phyloP scores from a whole-genome alignment of 2,329 filamentous ascomycete species.

The Mariannaea sp. region DNA sequence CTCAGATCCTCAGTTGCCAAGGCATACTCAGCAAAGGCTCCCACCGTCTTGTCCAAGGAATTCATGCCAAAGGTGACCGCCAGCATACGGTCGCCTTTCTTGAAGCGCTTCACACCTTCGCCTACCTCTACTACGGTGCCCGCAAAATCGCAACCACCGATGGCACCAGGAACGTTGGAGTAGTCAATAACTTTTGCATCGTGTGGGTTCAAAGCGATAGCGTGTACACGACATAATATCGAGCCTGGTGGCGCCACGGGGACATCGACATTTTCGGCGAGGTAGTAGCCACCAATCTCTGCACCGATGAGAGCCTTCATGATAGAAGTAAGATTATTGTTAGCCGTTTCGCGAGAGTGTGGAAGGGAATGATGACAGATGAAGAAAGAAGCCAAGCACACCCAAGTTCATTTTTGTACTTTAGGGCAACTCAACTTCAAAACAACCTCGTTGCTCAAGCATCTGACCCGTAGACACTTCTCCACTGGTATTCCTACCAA shows the following conservation, averaged over 20 bases:
- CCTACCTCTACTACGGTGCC: slow-evolving; percentile 54
- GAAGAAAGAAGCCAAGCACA: too few relatives aligned
- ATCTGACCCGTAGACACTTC: too few relatives aligned
- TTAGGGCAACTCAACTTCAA: too few relatives aligned
- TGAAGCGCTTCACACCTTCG: slow-evolving; percentile 42
- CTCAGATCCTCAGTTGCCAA: slow-evolving; percentile 46
- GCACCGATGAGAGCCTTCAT: too few relatives aligned
- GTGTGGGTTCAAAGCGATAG: slow-evolving; percentile 42
- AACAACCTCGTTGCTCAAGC: too few relatives aligned
- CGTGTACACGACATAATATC: too few relatives aligned
- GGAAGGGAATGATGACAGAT: too few relatives aligned
- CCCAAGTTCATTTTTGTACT: too few relatives aligned
- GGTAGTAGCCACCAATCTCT: not conserved
- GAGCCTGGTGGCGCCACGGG: slow-evolving; percentile 23
- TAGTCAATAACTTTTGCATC: slow-evolving; percentile 42
- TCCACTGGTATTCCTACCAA: too few relatives aligned
- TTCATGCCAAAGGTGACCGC: slow-evolving; percentile 13
- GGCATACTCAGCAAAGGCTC: slow-evolving; percentile 48
- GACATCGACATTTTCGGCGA: not conserved
- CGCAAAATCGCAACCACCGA: slow-evolving; percentile 51
- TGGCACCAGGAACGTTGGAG: slow-evolving; percentile 13
- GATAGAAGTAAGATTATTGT: too few relatives aligned
- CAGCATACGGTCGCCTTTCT: slow-evolving; percentile 52
- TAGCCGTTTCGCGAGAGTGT: too few relatives aligned
- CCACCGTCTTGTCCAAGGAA: slow-evolving; percentile 32